phyloP scores from a whole-genome alignment of 352 stramenopile species.

The Globisporangium paroecandrum region DNA sequence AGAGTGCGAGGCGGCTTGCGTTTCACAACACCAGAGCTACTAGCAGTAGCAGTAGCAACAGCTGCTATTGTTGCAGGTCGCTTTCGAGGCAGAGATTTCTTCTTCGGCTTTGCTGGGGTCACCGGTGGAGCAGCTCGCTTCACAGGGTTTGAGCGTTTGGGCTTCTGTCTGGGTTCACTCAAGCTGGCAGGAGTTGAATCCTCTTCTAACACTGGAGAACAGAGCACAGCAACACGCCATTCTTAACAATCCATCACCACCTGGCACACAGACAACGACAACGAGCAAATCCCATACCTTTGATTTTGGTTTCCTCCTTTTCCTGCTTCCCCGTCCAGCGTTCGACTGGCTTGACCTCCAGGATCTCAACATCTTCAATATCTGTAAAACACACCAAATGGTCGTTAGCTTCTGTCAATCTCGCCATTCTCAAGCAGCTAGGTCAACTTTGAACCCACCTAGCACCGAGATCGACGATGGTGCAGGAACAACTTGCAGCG shows the following conservation, averaged over 20 bases:
- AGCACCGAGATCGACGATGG: neutral
- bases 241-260: neutral
- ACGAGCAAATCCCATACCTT: neutral
- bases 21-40: slow-evolving; percentile 10
- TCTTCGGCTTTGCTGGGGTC: neutral
- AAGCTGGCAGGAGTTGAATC: neutral
- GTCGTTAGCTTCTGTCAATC: neutral
- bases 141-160: neutral
- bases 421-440: neutral
- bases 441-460: neutral
- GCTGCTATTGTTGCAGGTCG: neutral
- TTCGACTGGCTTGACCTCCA: neutral
- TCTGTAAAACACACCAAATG: neutral
- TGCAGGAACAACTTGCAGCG: neutral
- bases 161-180: neutral
- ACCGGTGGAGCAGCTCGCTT: neutral
- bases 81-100: neutral
- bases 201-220: neutral
- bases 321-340: neutral
- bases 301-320: neutral
- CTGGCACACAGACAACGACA: neutral
- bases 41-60: neutral
- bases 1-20: slow-evolving; percentile 6
- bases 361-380: neutral
- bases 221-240: neutral